phyloP scores from a whole-genome alignment of 2,329 filamentous ascomycete species.

The Epichloe elymi region DNA sequence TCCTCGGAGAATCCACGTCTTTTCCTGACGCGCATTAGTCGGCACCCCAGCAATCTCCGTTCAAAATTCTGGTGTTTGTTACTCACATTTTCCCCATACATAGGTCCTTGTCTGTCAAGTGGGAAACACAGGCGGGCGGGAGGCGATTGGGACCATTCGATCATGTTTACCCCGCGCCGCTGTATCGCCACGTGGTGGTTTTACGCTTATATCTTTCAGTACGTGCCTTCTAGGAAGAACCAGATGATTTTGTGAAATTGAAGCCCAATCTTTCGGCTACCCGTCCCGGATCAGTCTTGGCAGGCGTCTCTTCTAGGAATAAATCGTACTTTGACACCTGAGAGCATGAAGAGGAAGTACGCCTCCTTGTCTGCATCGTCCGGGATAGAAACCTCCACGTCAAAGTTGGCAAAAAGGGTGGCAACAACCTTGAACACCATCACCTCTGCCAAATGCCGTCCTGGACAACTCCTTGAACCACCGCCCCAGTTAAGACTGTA shows the following conservation, averaged over 20 bases:
- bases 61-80: too few species aligned
- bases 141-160: too few species aligned
- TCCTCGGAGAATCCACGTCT: too few species aligned
- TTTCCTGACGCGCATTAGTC: too few species aligned
- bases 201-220: too few species aligned
- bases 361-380: conserved; percentile 25
- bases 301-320: background rate
- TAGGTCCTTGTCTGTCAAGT: background rate
- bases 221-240: too few species aligned
- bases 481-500: conserved; percentile 39
- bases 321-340: conserved; percentile 31
- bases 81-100: background rate
- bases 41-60: too few species aligned
- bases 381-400: conserved; percentile 27
- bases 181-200: too few species aligned
- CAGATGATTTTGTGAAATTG: too few species aligned
- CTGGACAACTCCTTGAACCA: conserved; percentile 36
- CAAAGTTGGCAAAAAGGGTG: conserved; percentile 32
- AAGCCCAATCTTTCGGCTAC: background rate
- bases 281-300: background rate
- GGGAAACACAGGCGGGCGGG: background rate
- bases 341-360: conserved; percentile 41
- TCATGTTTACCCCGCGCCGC: too few species aligned
- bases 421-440: conserved; percentile 32
- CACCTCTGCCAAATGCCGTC: conserved; percentile 36